Conservation (phyloP, 192 early-diverging fungal genomes). For the Phlyctochytrium arcticum region DNA sequence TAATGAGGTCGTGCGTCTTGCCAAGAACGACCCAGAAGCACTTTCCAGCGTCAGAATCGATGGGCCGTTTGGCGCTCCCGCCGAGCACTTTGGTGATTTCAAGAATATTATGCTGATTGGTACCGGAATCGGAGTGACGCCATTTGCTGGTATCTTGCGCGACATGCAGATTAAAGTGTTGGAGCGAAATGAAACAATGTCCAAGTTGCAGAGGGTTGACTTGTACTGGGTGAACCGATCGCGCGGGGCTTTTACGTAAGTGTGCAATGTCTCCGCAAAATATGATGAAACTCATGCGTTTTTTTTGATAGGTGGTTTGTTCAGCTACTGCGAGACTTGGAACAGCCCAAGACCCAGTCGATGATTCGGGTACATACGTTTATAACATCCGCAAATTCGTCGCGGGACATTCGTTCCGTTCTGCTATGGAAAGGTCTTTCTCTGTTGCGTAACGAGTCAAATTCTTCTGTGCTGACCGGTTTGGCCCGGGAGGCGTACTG, state of each 20-base stretch:
- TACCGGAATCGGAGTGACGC: slow-evolving; percentile 76
- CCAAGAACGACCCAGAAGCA: slow-evolving; percentile 31
- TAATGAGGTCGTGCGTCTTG: slow-evolving; percentile 47
- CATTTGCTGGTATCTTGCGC: slow-evolving; percentile 64
- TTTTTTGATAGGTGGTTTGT: slow-evolving; percentile 63
- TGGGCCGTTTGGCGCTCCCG: slow-evolving; percentile 68
- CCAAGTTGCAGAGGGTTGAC: slow-evolving; percentile 57
- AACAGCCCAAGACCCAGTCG: slow-evolving; percentile 49
- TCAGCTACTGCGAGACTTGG: slow-evolving; percentile 57
- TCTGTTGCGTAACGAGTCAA: slow-evolving; percentile 7
- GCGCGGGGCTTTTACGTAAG: slow-evolving; percentile 46
- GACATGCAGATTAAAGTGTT: slow-evolving; percentile 63
- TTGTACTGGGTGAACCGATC: slow-evolving; percentile 77
- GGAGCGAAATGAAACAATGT: slow-evolving; percentile 21
- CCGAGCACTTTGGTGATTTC: slow-evolving; percentile 66
- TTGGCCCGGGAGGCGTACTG: slow-evolving; percentile 60
- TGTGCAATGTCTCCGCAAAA: neutral
- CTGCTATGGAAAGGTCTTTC: neutral
- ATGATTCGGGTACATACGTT: slow-evolving; percentile 31
- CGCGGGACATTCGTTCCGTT: neutral
- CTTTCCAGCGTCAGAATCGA: slow-evolving; percentile 44
- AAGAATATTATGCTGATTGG: slow-evolving; percentile 62
- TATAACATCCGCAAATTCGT: slow-evolving; percentile 27
- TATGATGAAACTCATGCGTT: neutral
- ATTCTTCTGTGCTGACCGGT: slow-evolving; percentile 63